Base-by-base conservation (phyloP, 2,329 filamentous ascomycete species). In the Rosellinia necatrix region DNA sequence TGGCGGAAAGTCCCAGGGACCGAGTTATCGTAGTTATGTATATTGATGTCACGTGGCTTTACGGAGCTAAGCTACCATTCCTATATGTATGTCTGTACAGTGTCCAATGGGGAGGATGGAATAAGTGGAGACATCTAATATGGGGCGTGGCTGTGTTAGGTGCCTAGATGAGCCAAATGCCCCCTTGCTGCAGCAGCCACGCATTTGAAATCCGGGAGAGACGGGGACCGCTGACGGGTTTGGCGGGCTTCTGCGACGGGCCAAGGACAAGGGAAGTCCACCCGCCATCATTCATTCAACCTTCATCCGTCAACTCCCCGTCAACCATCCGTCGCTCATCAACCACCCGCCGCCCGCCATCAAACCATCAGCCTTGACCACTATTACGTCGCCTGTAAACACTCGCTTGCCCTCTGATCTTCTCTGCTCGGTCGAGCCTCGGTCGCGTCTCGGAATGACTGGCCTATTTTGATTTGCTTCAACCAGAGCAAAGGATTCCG, bases 161-260 rank as follows among this genome's bases (percentile, higher is more conserved):
- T 15, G 10, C 29, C 24, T 19, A 35, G 30, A 29, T 24, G 24
- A 30, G 32, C 15, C 10, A n/a, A 29, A 42, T 17, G 4, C 4
- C 17, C n/a, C 34, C 27, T 22, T 49, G 52, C 49, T 35, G 34
- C 50, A 49, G 46, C 7, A 55, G 53, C 46, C 41, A 49, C 42
- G 22, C 54, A 57, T 57, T 57, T 57, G 49, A 49, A 57, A 57
- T 57, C 49, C 54, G 54, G 53, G 30, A 53, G 38, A 40, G 42
- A 30, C 42, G 24, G 24, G 17, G 27, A 49, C 48, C 22, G 29
- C 34, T 41, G 21, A 35, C 27, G 35, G 19, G n/a, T n/a, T n/a
- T n/a, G n/a, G n/a, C n/a, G n/a, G n/a, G n/a, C n/a, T n/a, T n/a
- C n/a, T n/a, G n/a, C 21, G 21, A 40, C 37, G 37, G 15, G 37